Conservation (phyloP, 2,329 filamentous ascomycete species). For the Leptographium flavum region DNA sequence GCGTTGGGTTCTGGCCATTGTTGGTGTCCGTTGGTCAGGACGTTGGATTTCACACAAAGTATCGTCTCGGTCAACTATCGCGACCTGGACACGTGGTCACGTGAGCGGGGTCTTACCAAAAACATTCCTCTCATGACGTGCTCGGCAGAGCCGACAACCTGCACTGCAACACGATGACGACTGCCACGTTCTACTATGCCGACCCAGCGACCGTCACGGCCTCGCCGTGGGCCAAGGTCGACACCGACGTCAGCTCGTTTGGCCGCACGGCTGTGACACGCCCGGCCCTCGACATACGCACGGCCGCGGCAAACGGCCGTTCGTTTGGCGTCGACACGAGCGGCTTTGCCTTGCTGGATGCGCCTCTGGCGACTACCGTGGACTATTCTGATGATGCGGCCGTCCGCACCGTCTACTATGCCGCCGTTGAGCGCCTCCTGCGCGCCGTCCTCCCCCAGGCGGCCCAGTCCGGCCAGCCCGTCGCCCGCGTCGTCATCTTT, state of each 20-base stretch:
- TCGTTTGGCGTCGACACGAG: constrained; percentile 41
- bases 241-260: constrained; percentile 42
- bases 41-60: constrained; percentile 9
- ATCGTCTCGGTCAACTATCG: constrained; percentile 40
- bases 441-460: constrained; percentile 28
- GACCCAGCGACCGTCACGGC: constrained; percentile 31
- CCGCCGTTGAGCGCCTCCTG: constrained; percentile 44
- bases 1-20: constrained; percentile 5
- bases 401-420: constrained; percentile 44
- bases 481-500: constrained; percentile 53
- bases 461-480: constrained; percentile 14
- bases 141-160: no score
- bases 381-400: constrained; percentile 39
- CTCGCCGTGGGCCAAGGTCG: constrained; percentile 53
- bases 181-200: constrained; percentile 40
- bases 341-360: constrained; percentile 40
- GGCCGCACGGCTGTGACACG: constrained; percentile 27
- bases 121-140: no score
- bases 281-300: constrained; percentile 40
- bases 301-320: constrained; percentile 28
- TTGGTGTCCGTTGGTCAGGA: no score
- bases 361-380: constrained; percentile 36
- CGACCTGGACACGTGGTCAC: no score
- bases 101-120: no score
- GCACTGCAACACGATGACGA: constrained; percentile 12